These are phyloP conservation scores for Laburnicola sp. DNA, from an alignment of 2,329 filamentous ascomycete species.

Conservation along the genomic window DNA sequence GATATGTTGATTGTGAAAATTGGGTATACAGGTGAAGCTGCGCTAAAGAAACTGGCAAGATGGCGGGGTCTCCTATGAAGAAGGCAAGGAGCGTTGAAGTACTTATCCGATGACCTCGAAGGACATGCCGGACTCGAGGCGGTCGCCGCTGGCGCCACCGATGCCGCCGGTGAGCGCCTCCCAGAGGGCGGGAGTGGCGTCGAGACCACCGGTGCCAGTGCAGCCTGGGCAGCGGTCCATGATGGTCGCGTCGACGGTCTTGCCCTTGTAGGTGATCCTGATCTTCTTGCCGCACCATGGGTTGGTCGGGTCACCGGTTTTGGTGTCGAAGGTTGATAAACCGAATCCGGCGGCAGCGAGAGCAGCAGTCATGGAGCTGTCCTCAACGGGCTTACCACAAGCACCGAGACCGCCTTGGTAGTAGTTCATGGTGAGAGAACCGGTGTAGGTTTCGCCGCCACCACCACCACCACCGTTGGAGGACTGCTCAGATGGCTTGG, in stretches of 20 bases:
- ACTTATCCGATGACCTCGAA: conserved; percentile 15
- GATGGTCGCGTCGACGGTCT: conserved; percentile 31
- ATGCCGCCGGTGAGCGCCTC: conserved; percentile 25
- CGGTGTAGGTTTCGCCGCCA: conserved; percentile 15
- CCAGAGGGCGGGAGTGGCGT: conserved; percentile 39
- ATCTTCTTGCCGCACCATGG: conserved; percentile 41
- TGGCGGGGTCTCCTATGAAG: conserved; percentile 16
- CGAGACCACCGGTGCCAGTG: conserved; percentile 27
- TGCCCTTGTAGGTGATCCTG: conserved; percentile 36
- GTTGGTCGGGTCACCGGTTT: conserved; percentile 39
- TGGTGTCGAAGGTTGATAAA: conserved; percentile 32
- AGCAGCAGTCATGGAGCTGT: conserved; percentile 34
- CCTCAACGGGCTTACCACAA: conserved; percentile 33
- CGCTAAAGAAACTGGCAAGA: conserved; percentile 23
- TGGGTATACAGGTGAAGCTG: conserved; percentile 35
- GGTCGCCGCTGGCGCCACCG: conserved; percentile 14
- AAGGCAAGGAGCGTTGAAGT: conserved; percentile 11
- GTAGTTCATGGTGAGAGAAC: conserved; percentile 43
- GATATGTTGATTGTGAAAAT: conserved; percentile 25
- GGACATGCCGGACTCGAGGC: conserved; percentile 30
- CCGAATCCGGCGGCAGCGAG: conserved; percentile 34
- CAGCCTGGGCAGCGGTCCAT: conserved; percentile 44
- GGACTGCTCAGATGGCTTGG: conserved; percentile 8
- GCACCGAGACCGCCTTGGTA: conserved; percentile 32
- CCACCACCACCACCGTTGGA: conserved; percentile 10